Percentiles rank a stretch among this genome's conserved stretches.
Evolutionary conservation across 306 rosid species (phyloP).

Genomic region (Malus sieversii): DNA sequence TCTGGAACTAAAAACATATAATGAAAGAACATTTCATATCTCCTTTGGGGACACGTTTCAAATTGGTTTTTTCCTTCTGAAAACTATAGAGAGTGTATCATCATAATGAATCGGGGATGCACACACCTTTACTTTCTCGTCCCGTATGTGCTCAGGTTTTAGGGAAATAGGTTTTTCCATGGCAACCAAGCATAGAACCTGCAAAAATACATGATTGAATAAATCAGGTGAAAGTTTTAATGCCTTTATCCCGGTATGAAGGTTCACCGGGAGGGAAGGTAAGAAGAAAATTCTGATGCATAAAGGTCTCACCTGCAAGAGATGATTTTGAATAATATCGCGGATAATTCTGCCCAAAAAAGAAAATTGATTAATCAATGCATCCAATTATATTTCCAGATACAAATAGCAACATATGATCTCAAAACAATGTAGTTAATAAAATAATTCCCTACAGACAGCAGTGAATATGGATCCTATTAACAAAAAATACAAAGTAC

Average conservation of each 20-base stretch:
- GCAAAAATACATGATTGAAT: conserved; percentile 2
- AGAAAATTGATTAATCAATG: conserved; percentile 1
- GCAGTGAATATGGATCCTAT: conserved; percentile 5
- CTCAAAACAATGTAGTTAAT: not conserved
- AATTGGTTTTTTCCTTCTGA: not conserved
- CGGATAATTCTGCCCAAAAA: conserved; percentile 73
- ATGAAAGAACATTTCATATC: not conserved
- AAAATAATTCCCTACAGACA: not conserved
- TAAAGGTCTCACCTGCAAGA: conserved; percentile 64
- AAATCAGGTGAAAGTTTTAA: not conserved
- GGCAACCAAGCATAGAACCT: conserved; percentile 91
- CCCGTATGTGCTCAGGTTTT: conserved; percentile 89
- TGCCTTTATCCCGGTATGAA: not conserved
- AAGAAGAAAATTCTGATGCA: not conserved
- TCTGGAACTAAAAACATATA: conserved; percentile 12
- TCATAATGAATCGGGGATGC: not conserved
- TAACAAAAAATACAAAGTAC: not conserved
- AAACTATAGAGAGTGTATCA: not conserved
- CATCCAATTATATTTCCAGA: conserved; percentile 10
- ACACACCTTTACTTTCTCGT: conserved; percentile 97
- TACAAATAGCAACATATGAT: not conserved
- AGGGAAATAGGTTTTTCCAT: conserved; percentile 97
- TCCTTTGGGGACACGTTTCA: not conserved
- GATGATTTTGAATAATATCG: conserved; percentile 94
- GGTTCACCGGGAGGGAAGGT: not conserved